Evolutionary conservation across 495 filamentous ascomycete species (phyloP), one percentile per base, ranked within the genome.

Genomic region (Astrocystis sublimbata): DNA sequence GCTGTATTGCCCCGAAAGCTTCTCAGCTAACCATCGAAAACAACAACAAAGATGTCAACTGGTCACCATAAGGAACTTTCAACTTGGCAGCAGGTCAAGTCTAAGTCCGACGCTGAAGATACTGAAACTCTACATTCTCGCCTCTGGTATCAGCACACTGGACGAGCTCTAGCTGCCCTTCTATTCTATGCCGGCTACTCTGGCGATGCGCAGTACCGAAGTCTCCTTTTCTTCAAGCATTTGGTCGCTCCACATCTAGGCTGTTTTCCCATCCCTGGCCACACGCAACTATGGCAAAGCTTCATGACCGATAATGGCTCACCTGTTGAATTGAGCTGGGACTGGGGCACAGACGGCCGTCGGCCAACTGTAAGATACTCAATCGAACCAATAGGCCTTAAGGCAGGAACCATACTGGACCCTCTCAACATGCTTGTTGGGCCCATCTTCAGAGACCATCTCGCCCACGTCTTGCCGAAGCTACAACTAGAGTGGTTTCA

Each of bases 261-360:
- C 6, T 4, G 8, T 15, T 58, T 58, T 17, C 54, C 10, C 23
- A 36, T 13, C 2, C 4, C 6, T 41, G 40, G 15, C 40, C 12
- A 46, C 21, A 8, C 28, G 26, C 3, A 26, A 8, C 19, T 26
- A 13, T 78, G 75, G 74, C 47, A 63, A 10, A 76, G 74, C 53
- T 78, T 74, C 64, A 76, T 75, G 71, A 78, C 71, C 2, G 74
- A 78, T 60, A 71, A 78, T 53, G 56, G 65, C 59, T 68, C 62
- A 2, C 75, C 74, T n/a, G 66, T 76, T 42, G 74, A 76, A 61
- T 61, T 73, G 30, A 78, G 74, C 58, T 75, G 71, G 73, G 66
- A 64, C 41, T 76, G 73, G 74, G 46, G 57, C 19, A 51, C 57
- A 7, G 17, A n/a, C 26, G 33, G 51, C 33, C 0, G 15, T 23